These are phyloP conservation scores for Daedaleopsis sinensis DNA, from an alignment of 768 basidiomycete genomes.

Conservation along the genomic window DNA sequence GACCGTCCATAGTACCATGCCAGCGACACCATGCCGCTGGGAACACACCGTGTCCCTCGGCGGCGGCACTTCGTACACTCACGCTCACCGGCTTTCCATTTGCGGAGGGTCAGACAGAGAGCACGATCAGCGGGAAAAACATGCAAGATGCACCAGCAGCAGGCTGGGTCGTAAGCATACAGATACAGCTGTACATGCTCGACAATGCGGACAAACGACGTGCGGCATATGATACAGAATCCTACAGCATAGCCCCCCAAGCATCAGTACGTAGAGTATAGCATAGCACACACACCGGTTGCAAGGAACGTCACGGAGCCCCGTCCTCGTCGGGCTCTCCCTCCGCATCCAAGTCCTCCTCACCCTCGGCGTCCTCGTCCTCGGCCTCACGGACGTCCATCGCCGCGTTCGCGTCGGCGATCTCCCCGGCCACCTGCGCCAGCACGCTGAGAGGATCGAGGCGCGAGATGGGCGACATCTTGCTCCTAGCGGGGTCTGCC, in stretches of 20 bases:
- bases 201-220: neutral
- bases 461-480: conserved; percentile 15
- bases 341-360: conserved; percentile 35
- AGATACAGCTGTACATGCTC: conserved; percentile 1
- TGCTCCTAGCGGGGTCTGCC: conserved; percentile 33
- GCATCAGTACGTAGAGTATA: conserved; percentile 16
- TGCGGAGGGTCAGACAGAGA: neutral
- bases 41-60: no score
- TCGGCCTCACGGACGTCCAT: conserved; percentile 22
- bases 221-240: conserved; percentile 17
- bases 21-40: no score
- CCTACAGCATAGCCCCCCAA: conserved; percentile 6
- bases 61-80: neutral
- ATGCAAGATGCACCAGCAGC: neutral
- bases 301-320: conserved; percentile 16
- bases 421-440: conserved; percentile 1
- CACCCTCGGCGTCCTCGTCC: conserved; percentile 34
- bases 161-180: neutral
- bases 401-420: neutral
- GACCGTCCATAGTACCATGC: no score
- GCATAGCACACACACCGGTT: conserved; percentile 13
- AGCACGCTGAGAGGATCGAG: conserved; percentile 2
- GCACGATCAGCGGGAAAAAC: neutral
- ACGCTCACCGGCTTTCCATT: neutral
- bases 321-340: conserved; percentile 34